These are phyloP conservation scores for Cladosporium sp. DNA, from an alignment of 2,329 filamentous ascomycete genomes.

Conservation along the genomic window DNA sequence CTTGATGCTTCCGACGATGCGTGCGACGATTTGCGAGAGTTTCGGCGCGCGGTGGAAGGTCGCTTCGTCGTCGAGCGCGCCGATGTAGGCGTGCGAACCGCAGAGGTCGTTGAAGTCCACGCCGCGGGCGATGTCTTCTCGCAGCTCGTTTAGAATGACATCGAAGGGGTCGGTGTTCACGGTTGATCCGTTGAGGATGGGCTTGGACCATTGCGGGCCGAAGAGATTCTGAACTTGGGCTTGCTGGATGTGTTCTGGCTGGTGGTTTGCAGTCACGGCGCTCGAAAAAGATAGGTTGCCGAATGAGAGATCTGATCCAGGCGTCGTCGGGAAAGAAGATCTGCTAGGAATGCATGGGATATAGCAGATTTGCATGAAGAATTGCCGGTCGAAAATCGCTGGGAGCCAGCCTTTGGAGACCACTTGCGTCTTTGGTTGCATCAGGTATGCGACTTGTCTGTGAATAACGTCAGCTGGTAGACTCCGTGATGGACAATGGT, in stretches of 20 bases:
- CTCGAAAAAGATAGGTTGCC: slow-evolving; percentile 3
- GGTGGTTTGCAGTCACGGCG: not conserved
- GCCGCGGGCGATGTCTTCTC: not conserved
- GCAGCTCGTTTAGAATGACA: not conserved
- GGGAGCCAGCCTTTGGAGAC: not conserved
- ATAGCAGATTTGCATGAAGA: not conserved
- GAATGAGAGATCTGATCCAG: not conserved
- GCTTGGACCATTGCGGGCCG: not conserved
- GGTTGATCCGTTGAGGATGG: not conserved
- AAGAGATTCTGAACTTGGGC: not conserved
- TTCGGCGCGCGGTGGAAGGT: not conserved
- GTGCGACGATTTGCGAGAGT: slow-evolving; percentile 8
- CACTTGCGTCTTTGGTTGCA: not conserved
- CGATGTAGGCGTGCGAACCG: slow-evolving; percentile 5
- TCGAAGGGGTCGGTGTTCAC: slow-evolving; percentile 8
- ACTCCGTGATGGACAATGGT: not conserved
- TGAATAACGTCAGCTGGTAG: too few species aligned
- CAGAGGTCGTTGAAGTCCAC: not conserved
- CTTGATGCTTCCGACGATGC: slow-evolving; percentile 3
- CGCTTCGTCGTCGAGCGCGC: not conserved
- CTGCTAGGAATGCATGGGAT: not conserved
- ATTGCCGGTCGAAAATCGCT: not conserved
- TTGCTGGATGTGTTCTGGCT: not conserved
- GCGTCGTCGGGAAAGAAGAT: not conserved
- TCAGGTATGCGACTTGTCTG: not conserved